phyloP scores from a whole-genome alignment of 2,329 filamentous ascomycete species.

The Beauveria sp. region DNA sequence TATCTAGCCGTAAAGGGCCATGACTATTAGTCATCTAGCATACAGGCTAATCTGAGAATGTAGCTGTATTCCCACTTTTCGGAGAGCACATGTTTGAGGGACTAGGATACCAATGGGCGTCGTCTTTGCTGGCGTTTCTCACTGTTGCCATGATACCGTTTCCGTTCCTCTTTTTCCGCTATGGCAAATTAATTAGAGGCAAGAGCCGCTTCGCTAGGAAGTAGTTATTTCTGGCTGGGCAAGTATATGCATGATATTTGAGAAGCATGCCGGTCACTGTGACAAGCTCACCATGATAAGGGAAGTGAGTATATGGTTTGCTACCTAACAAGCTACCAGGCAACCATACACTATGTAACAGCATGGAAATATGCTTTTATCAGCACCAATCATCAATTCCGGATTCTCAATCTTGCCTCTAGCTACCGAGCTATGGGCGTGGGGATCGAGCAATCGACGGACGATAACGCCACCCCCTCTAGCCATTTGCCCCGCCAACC shows the following conservation, averaged over 20 bases:
- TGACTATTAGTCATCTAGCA: too few relatives aligned
- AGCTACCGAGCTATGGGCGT: neutral
- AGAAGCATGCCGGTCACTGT: neutral
- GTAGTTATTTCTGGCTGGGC: too few relatives aligned
- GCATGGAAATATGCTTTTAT: too few relatives aligned
- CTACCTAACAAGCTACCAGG: too few relatives aligned
- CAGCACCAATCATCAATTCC: too few relatives aligned
- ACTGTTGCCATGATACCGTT: slow-evolving; percentile 56
- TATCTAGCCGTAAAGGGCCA: too few relatives aligned
- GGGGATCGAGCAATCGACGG: neutral
- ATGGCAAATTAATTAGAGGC: slow-evolving; percentile 48
- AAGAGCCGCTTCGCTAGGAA: slow-evolving; percentile 43
- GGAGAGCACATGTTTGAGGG: slow-evolving; percentile 63
- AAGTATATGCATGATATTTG: too few relatives aligned
- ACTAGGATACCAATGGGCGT: slow-evolving; percentile 64
- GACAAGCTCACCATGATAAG: too few relatives aligned
- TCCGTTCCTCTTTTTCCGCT: slow-evolving; percentile 54
- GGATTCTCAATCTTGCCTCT: neutral
- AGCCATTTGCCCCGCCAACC: too few relatives aligned
- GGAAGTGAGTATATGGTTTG: too few relatives aligned
- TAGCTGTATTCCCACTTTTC: slow-evolving; percentile 59
- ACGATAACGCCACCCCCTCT: too few relatives aligned
- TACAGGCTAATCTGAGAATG: too few relatives aligned
- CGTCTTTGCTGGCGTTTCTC: slow-evolving; percentile 52
- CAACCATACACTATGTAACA: neutral